A percentile compares a stretch with the other conserved stretches of the same genome.
These are phyloP conservation scores for Pulveroboletus sp. DNA, from an alignment of 768 basidiomycete genomes.

Conservation along the genomic window DNA sequence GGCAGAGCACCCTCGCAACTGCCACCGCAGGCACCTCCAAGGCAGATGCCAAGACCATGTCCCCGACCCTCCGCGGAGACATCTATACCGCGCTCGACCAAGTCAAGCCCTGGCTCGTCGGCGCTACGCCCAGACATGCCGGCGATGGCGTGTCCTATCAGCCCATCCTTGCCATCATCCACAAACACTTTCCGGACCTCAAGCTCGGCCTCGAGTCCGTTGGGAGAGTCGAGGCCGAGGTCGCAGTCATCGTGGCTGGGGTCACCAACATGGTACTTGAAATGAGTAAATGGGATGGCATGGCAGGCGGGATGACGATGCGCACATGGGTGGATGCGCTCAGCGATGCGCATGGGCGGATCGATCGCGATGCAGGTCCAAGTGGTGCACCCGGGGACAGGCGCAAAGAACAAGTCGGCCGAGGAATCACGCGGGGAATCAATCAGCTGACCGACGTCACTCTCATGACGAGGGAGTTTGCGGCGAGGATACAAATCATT, in stretches of 20 bases:
- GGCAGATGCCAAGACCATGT: constrained; percentile 35
- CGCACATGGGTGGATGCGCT: constrained; percentile 49
- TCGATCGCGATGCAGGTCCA: constrained; percentile 1
- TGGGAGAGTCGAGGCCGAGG: constrained; percentile 45
- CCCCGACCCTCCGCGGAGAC: constrained; percentile 46
- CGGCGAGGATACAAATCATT: constrained; percentile 50
- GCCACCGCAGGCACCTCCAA: constrained; percentile 17
- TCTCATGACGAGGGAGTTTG: constrained; percentile 51
- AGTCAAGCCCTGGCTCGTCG: constrained; percentile 42
- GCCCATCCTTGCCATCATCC: constrained; percentile 39
- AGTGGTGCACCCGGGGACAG: constrained; percentile 12
- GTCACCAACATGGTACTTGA: constrained; percentile 52
- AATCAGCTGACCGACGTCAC: constrained; percentile 46
- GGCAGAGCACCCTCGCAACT: constrained; percentile 38
- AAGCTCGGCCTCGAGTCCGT: constrained; percentile 44
- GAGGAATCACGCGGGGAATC: constrained; percentile 48
- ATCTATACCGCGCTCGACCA: constrained; percentile 47
- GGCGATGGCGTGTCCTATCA: constrained; percentile 52
- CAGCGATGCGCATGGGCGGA: constrained; percentile 38
- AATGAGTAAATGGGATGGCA: constrained; percentile 52
- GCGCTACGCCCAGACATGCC: constrained; percentile 39
- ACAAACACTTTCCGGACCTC: constrained; percentile 46
- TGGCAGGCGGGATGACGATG: constrained; percentile 54
- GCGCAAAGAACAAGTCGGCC: constrained; percentile 41
- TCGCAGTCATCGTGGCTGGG: constrained; percentile 46